These are phyloP conservation scores for Kingdonia uniflora DNA, from an alignment of 164 flowering plant genomes.

Conservation along the genomic window DNA sequence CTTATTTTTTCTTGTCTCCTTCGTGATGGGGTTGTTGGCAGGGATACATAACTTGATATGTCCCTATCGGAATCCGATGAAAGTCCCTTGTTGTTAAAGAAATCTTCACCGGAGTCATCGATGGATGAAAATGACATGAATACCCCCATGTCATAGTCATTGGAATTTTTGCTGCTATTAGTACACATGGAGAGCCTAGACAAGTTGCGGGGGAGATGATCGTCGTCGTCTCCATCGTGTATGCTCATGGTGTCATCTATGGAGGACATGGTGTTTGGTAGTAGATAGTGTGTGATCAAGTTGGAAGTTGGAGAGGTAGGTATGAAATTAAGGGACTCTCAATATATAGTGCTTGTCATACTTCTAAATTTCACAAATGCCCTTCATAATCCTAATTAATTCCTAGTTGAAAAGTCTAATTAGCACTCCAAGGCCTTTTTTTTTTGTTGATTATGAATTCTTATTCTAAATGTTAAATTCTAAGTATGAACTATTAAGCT, in stretches of 20 bases:
- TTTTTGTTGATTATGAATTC: too few relatives aligned
- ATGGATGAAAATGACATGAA: conserved; percentile 32
- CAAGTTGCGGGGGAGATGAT: conserved; percentile 16
- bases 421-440: too few relatives aligned
- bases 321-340: too few relatives aligned
- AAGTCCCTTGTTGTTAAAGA: not conserved
- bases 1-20: not conserved
- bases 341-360: too few relatives aligned
- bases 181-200: conserved; percentile 42
- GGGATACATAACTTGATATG: conserved; percentile 5
- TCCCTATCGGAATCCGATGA: conserved; percentile 20
- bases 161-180: conserved; percentile 5
- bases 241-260: conserved; percentile 23
- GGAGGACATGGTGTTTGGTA: conserved; percentile 4
- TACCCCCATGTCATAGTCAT: conserved; percentile 9
- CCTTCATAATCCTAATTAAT: too few relatives aligned
- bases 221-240: conserved; percentile 9
- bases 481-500: too few relatives aligned
- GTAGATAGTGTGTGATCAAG: too few relatives aligned
- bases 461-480: too few relatives aligned
- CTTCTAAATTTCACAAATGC: too few relatives aligned
- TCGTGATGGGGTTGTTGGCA: conserved; percentile 17
- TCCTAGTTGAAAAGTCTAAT: too few relatives aligned
- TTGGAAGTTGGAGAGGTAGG: too few relatives aligned
- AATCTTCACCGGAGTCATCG: conserved; percentile 28